Evolutionary conservation across 352 stramenopile genomes (phyloP).

Genomic region (Peronospora destructor): DNA sequence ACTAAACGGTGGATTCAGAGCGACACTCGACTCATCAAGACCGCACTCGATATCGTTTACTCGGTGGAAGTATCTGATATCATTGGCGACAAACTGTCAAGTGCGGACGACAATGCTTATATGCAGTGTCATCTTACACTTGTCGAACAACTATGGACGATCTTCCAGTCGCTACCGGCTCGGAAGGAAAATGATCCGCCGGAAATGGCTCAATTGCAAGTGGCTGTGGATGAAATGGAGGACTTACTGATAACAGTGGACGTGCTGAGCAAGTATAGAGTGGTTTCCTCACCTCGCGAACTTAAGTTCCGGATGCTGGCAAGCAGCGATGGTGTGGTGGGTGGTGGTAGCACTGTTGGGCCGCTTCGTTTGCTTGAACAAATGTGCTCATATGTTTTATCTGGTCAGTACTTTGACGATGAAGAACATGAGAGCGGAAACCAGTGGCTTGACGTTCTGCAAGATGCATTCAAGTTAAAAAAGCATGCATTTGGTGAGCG

Average conservation of each 20-base stretch:
- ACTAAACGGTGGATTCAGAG: constrained; percentile 56
- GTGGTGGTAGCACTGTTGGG: constrained; percentile 7
- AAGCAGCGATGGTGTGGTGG: constrained; percentile 16
- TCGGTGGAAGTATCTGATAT: constrained; percentile 19
- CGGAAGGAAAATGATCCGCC: constrained; percentile 50
- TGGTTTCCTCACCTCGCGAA: constrained; percentile 17
- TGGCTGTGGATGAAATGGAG: constrained; percentile 66
- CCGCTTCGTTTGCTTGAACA: constrained; percentile 34
- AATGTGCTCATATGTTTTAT: constrained; percentile 44
- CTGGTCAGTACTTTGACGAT: constrained; percentile 10
- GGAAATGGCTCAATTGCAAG: constrained; percentile 52
- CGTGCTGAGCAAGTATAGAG: constrained; percentile 47
- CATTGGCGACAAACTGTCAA: constrained; percentile 9
- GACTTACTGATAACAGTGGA: constrained; percentile 69
- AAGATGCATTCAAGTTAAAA: constrained; percentile 63
- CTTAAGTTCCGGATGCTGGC: constrained; percentile 42
- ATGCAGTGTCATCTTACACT: constrained; percentile 26
- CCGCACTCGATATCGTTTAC: constrained; percentile 49
- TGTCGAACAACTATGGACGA: constrained; percentile 57
- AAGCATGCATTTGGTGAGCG: constrained; percentile 61
- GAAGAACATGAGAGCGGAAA: constrained; percentile 9
- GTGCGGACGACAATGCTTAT: constrained; percentile 14
- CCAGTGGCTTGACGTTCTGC: constrained; percentile 51
- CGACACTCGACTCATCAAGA: constrained; percentile 43
- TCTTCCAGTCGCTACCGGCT: constrained; percentile 69